Base-by-base conservation (phyloP, 768 basidiomycete genomes). In the Tephrocybe sp. region DNA sequence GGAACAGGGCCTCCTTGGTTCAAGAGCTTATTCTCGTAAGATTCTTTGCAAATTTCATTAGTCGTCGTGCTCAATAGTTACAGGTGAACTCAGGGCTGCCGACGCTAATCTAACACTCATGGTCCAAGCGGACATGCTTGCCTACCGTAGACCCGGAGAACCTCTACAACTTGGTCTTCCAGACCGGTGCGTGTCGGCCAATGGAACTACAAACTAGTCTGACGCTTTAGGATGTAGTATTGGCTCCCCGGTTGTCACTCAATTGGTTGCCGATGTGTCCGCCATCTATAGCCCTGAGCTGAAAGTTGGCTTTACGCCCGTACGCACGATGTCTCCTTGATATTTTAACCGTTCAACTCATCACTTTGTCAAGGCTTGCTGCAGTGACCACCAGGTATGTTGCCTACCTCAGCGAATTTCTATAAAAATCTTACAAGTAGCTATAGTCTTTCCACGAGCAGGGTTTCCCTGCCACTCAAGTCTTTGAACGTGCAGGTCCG, bases 61-160 rank as follows among this genome's bases (percentile, higher is more conserved):
- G 12, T 22, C 13, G 13, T 48, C 18, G 16, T 22, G 25, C 50
- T 38, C 26, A 22, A 24, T 30, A 28, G 28, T 13, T 37, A 1
- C 57, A 91, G 89, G 71, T 18, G 73, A 85, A 60, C 62, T 94
- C 60, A 75, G 82, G 47, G 68, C 66, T 24, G 65, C 66, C 16
- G 72, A 79, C 49, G 84, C 82, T 21, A 86, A 91, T 56, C 69
- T 96, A 38, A 82, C 87, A 1, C 62, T 96, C 27, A 90, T 95
- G 80, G 75, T 95, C 41, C 94, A 96, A 65, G 89, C 89, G 0
- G 94, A 97, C 60, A 96, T 96, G 94, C 77, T 90, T 34, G 94
- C 83, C 0, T 96, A 93, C 64, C 90, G 84, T 53, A 83, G 73
- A 16, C 80, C 83, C 0, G 79, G 78, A 22, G 94, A 97, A 69